Base-by-base conservation (phyloP, 371 early-diverging fungal species). In the Apophysomyces elegans region DNA sequence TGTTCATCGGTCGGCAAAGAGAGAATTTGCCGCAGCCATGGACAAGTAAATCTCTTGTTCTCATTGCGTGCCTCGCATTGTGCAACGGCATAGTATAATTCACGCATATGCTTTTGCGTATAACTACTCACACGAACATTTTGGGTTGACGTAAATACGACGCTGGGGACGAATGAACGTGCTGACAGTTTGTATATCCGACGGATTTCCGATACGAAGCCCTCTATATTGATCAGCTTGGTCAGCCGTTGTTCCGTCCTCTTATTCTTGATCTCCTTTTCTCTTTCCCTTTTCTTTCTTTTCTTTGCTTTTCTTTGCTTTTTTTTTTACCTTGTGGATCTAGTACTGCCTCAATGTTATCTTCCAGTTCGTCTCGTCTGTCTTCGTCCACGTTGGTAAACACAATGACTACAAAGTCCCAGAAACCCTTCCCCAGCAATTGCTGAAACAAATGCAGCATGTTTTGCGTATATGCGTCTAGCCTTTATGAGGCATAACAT, bases 351-450 rank as follows among this genome's bases (percentile, higher is more conserved):
- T 86, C 85, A 57, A 85, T 84, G 60, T 85, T 83, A 56, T 79
- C 82, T n/a, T 84, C 85, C 37, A 87, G 71, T 59, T 81, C 81
- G 58, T 86, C 88, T 18, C 80, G 65, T 18, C 76, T 74, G 39
- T 86, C 84, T 60, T 86, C 86, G 62, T 87, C 88, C 16, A 85
- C 86, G 69, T 86, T 85, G 1, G 88, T 87, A 63, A 87, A 87
- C 43, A 84, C 86, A 56, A 87, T 75, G 13, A 86, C 82, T 7
- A 86, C 85, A 69, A 84, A 85, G 45, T 85, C 81, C 88, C 86
- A 87, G 59, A 87, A 87, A 26, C 84, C 81, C 26, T 77, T 83
- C 32, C 88, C 88, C 14, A 87, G 71, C 37, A 87, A 61, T 56
- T 81, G 78, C 56, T 86, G 84, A 63, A 87, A 87, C 37, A 86